phyloP scores from a whole-genome alignment of 2,329 filamentous ascomycete species.

The Fusarium annulatum region DNA sequence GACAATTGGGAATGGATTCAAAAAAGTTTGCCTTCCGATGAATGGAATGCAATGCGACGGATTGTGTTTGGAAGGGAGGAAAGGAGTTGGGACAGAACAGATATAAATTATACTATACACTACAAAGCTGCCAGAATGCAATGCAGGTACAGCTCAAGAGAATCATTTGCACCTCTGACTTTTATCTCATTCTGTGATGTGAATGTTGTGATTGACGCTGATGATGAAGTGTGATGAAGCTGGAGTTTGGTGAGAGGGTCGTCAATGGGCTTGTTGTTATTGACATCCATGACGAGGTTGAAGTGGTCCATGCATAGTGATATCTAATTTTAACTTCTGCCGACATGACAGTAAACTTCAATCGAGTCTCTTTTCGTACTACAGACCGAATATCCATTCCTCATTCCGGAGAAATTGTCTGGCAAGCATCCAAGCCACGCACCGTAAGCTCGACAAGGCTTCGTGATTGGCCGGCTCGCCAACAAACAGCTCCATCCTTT shows the following conservation, averaged over 20 bases:
- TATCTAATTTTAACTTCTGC: neutral
- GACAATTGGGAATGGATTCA: slow-evolving; percentile 4
- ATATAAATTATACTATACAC: slow-evolving; percentile 47
- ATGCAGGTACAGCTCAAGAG: slow-evolving; percentile 41
- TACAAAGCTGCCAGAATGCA: slow-evolving; percentile 44
- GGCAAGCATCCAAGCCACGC: neutral
- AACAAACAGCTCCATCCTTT: neutral
- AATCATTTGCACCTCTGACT: slow-evolving; percentile 29
- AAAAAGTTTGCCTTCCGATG: slow-evolving; percentile 38
- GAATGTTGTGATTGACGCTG: neutral
- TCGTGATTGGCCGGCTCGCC: slow-evolving; percentile 4
- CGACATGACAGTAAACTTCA: neutral
- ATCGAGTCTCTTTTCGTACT: neutral
- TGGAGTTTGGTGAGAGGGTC: neutral
- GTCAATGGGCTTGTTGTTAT: neutral
- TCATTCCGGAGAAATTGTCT: neutral
- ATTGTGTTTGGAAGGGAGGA: slow-evolving; percentile 25
- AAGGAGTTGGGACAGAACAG: slow-evolving; percentile 26
- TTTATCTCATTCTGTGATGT: neutral
- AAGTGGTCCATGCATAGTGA: neutral
- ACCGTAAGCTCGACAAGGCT: neutral
- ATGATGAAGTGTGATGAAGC: no score
- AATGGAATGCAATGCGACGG: slow-evolving; percentile 32
- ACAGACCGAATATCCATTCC: neutral
- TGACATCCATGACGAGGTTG: neutral